Conservation (phyloP, 805 yeast genomes). For the Starmerella bombicola region DNA sequence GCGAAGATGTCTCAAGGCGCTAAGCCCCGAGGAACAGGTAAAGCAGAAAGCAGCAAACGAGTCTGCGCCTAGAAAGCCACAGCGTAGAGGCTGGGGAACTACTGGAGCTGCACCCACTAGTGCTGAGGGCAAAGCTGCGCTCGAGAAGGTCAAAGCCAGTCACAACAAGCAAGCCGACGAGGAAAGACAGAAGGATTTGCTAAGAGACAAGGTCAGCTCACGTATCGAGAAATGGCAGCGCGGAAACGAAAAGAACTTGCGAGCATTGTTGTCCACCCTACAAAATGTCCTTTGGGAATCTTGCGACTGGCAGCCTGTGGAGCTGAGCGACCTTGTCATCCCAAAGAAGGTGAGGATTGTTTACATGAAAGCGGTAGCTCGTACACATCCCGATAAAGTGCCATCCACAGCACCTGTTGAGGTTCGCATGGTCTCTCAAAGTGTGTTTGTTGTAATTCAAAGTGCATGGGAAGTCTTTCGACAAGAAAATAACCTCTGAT, state of each 20-base stretch:
- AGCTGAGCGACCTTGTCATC: constrained; percentile 64
- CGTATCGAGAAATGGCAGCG: constrained; percentile 50
- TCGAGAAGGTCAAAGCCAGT: constrained; percentile 40
- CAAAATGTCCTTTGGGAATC: constrained; percentile 57
- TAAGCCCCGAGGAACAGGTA: constrained; percentile 41
- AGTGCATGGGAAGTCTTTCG: constrained; percentile 84
- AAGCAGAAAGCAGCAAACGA: constrained; percentile 17
- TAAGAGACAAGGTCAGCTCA: constrained; percentile 51
- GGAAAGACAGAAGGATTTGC: constrained; percentile 46
- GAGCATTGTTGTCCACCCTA: constrained; percentile 62
- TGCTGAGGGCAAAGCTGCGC: constrained; percentile 34
- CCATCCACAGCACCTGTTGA: constrained; percentile 47
- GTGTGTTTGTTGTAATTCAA: constrained; percentile 70
- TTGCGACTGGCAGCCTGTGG: constrained; percentile 51
- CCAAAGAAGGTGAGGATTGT: constrained; percentile 79
- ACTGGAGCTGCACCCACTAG: constrained; percentile 24
- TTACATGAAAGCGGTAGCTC: constrained; percentile 70
- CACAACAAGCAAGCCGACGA: constrained; percentile 35
- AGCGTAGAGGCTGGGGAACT: constrained; percentile 22
- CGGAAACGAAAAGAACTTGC: constrained; percentile 68
- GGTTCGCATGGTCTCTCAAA: constrained; percentile 71
- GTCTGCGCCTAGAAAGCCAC: constrained; percentile 23
- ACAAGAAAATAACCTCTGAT: constrained; percentile 22
- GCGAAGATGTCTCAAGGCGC: constrained; percentile 56
- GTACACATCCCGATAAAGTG: constrained; percentile 78